Evolutionary conservation across 768 basidiomycete species (phyloP).

Genomic region (Boletus rex-veris): DNA sequence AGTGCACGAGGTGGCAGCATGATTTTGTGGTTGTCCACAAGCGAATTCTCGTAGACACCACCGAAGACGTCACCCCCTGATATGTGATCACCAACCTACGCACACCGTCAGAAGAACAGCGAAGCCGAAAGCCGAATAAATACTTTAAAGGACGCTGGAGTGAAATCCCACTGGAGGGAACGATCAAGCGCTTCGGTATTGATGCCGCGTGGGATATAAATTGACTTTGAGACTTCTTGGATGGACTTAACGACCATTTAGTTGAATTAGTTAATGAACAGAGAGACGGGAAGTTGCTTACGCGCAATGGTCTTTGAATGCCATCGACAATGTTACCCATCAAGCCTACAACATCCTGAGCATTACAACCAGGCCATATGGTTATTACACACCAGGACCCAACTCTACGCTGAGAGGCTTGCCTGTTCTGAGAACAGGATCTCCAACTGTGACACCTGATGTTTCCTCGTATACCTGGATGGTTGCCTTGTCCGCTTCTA

Average conservation of each 20-base stretch:
- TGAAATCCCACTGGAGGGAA: conserved; percentile 91
- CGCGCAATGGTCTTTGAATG: conserved; percentile 88
- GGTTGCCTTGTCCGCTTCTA: conserved; percentile 96
- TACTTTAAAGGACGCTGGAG: conserved; percentile 76
- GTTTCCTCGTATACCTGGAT: conserved; percentile 99
- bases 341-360: conserved; percentile 53
- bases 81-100: conserved; percentile 91
- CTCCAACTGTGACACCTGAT: conserved; percentile 97
- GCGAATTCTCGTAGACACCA: conserved; percentile 92
- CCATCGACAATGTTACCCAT: conserved; percentile 99
- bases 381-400: conserved; percentile 72
- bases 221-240: conserved; percentile 96
- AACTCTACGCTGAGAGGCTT: conserved; percentile 98
- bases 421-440: conserved; percentile 95
- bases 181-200: conserved; percentile 95
- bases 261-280: neutral
- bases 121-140: neutral
- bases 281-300: conserved; percentile 36
- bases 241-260: conserved; percentile 55
- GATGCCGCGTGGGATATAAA: conserved; percentile 98
- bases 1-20: conserved; percentile 93
- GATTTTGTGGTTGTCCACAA: conserved; percentile 95
- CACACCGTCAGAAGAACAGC: conserved; percentile 6
- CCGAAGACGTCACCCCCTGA: conserved; percentile 98
- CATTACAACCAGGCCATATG: neutral